These are phyloP conservation scores for Apiotrichum gamsii DNA, from an alignment of 1,284 basidiomycete genomes.

Conservation along the genomic window DNA sequence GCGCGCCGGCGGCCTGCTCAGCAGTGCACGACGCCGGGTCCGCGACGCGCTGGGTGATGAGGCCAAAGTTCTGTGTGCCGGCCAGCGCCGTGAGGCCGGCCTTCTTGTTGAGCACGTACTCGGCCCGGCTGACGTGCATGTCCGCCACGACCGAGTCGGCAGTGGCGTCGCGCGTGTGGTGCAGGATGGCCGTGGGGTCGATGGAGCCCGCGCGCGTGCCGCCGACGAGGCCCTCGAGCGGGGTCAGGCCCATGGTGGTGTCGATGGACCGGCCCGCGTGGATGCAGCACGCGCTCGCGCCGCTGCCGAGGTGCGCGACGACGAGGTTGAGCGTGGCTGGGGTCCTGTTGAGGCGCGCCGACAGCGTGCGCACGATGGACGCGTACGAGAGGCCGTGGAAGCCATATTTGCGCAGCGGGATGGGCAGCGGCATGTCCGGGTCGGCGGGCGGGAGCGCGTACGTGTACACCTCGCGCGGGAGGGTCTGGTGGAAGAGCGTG, in stretches of 20 bases:
- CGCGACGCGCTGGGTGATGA: conserved; percentile 50
- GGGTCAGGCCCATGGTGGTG: conserved; percentile 52
- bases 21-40: conserved; percentile 28
- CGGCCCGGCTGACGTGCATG: conserved; percentile 60
- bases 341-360: conserved; percentile 55
- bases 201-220: conserved; percentile 73
- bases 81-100: conserved; percentile 63
- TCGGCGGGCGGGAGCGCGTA: conserved; percentile 70
- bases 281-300: conserved; percentile 64
- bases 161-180: conserved; percentile 63
- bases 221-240: conserved; percentile 62
- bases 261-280: conserved; percentile 65
- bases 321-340: conserved; percentile 59
- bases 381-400: conserved; percentile 64
- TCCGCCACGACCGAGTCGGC: conserved; percentile 53
- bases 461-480: conserved; percentile 65
- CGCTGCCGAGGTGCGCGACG: conserved; percentile 74
- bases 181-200: conserved; percentile 79
- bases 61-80: conserved; percentile 69
- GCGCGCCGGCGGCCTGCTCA: conserved; percentile 35
- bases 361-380: conserved; percentile 38
- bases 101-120: conserved; percentile 68
- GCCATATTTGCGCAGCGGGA: conserved; percentile 75
- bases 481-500: conserved; percentile 71
- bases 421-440: conserved; percentile 52